Conservation (phyloP, 2,329 filamentous ascomycete genomes). For the Aaosphaeria pasadenensis region DNA sequence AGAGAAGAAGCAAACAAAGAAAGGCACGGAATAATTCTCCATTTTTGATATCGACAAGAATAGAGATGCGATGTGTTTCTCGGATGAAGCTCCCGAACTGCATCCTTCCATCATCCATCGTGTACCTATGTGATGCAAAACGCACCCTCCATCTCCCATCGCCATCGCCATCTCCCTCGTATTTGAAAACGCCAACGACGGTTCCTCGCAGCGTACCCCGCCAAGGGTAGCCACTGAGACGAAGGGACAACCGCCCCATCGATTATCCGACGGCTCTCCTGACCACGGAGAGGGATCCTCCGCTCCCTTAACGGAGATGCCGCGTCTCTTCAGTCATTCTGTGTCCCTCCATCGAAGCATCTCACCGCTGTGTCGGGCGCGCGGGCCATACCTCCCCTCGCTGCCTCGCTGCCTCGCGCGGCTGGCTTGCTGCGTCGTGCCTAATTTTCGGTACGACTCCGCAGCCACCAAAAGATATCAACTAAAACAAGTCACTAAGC, state of each 20-base stretch:
- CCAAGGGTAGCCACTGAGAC: too few species aligned
- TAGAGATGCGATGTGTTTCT: too few species aligned
- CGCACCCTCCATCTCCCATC: background rate
- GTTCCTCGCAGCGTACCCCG: background rate
- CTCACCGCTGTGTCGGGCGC: too few species aligned
- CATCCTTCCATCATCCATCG: too few species aligned
- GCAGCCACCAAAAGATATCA: constrained; percentile 13
- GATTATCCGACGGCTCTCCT: constrained; percentile 6
- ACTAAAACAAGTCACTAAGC: constrained; percentile 1
- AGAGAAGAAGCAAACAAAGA: too few species aligned
- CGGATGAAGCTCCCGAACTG: too few species aligned
- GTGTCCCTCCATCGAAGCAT: background rate
- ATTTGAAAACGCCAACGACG: background rate
- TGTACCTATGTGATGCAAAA: too few species aligned
- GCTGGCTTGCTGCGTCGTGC: constrained; percentile 9
- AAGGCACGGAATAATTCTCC: too few species aligned
- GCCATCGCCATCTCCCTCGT: background rate
- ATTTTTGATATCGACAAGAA: too few species aligned
- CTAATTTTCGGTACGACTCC: constrained; percentile 17
- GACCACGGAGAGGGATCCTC: constrained; percentile 20
- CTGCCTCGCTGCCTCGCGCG: constrained; percentile 3
- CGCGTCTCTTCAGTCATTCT: constrained; percentile 6
- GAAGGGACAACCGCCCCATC: background rate
- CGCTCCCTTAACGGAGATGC: constrained; percentile 14
- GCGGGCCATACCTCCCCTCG: constrained; percentile 2